phyloP scores from a whole-genome alignment of 352 stramenopile species.

The Phytophthora citricola region DNA sequence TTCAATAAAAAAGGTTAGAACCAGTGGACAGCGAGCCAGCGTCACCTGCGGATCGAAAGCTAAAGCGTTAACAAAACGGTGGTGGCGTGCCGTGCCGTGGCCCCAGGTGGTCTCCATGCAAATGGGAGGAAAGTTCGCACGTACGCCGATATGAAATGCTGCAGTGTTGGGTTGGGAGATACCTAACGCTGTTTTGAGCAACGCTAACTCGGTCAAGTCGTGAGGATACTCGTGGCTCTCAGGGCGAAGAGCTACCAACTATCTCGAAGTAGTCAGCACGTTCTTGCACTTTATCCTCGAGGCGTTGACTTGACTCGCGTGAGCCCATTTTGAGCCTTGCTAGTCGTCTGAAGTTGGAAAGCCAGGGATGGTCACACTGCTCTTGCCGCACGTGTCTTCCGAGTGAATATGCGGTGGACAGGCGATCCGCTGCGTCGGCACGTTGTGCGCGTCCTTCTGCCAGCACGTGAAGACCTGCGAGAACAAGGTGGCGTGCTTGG shows the following conservation, averaged over 20 bases:
- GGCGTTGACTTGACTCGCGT: slow-evolving; percentile 17
- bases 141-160: slow-evolving; percentile 20
- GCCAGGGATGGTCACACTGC: slow-evolving; percentile 57
- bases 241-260: slow-evolving; percentile 11
- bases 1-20: slow-evolving; percentile 17
- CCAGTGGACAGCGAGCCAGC: slow-evolving; percentile 10
- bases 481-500: slow-evolving; percentile 43
- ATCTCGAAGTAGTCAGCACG: slow-evolving; percentile 34
- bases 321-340: slow-evolving; percentile 1
- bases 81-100: slow-evolving; percentile 14
- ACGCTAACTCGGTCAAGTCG: slow-evolving; percentile 17
- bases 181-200: slow-evolving; percentile 27
- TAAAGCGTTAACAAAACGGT: slow-evolving; percentile 8
- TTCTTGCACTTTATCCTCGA: slow-evolving; percentile 9
- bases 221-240: slow-evolving; percentile 13
- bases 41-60: slow-evolving; percentile 22
- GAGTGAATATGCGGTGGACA: slow-evolving; percentile 71
- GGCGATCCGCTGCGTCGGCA: slow-evolving; percentile 52
- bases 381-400: slow-evolving; percentile 74
- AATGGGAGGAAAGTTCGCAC: slow-evolving; percentile 26
- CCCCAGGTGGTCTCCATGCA: slow-evolving; percentile 16
- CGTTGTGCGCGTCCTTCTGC: slow-evolving; percentile 64
- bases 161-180: slow-evolving; percentile 10
- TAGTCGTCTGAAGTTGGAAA: slow-evolving; percentile 44
- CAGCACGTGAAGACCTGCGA: slow-evolving; percentile 88